These are phyloP conservation scores for Colletotrichum cereale DNA, from an alignment of 2,329 filamentous ascomycete genomes.

Conservation along the genomic window DNA sequence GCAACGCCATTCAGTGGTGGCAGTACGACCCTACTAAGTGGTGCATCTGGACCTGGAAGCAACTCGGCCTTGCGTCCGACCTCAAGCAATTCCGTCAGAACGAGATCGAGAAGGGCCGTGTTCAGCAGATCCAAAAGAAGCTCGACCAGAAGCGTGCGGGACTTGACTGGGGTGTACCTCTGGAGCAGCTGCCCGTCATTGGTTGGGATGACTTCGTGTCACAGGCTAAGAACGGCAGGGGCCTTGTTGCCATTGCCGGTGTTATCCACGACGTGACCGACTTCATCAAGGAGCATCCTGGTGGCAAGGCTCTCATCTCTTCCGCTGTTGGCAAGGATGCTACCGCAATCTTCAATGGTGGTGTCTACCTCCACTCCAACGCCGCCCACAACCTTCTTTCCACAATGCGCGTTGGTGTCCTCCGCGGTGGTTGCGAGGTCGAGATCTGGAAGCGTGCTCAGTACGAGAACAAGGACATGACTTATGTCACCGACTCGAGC, in stretches of 20 bases:
- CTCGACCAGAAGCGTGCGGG: slow-evolving; percentile 86
- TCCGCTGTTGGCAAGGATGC: slow-evolving; percentile 89
- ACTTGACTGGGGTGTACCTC: slow-evolving; percentile 88
- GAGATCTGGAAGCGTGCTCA: slow-evolving; percentile 94
- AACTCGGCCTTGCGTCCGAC: slow-evolving; percentile 85
- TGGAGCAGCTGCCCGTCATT: slow-evolving; percentile 87
- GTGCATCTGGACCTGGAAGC: slow-evolving; percentile 88
- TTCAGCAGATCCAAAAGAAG: slow-evolving; percentile 93
- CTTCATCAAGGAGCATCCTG: slow-evolving; percentile 92
- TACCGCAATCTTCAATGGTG: slow-evolving; percentile 91
- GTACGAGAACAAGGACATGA: slow-evolving; percentile 85
- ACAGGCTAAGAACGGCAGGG: slow-evolving; percentile 82
- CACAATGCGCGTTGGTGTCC: slow-evolving; percentile 89
- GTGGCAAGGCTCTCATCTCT: slow-evolving; percentile 87
- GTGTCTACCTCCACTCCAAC: slow-evolving; percentile 91
- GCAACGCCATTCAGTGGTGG: slow-evolving; percentile 90
- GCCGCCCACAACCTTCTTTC: slow-evolving; percentile 90
- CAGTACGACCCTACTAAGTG: slow-evolving; percentile 95
- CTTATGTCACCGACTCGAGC: slow-evolving; percentile 82
- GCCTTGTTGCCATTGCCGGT: slow-evolving; percentile 82
- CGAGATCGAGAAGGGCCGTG: slow-evolving; percentile 91
- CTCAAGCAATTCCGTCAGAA: slow-evolving; percentile 92
- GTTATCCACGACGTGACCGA: slow-evolving; percentile 87
- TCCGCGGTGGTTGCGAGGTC: slow-evolving; percentile 88
- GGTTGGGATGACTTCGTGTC: slow-evolving; percentile 89